Evolutionary conservation across 164 flowering plant species (phyloP).

Genomic region (Magnolia sinica): DNA sequence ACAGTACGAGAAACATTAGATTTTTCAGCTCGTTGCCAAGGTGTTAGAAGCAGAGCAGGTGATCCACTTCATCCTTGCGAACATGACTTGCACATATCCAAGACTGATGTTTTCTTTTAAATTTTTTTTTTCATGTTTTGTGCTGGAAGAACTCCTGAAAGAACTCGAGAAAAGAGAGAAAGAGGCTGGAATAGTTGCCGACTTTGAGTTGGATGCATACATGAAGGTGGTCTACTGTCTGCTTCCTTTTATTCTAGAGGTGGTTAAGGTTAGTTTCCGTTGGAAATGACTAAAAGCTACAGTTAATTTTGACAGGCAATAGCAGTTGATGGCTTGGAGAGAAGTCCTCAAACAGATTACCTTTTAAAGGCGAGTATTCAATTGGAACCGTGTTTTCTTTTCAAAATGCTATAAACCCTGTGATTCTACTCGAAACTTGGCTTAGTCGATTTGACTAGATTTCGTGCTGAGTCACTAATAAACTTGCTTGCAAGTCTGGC

Average conservation of each 20-base stretch:
- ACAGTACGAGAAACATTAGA: slow-evolving; percentile 66
- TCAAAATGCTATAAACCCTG: too few species aligned
- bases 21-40: slow-evolving; percentile 61
- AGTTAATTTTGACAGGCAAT: slow-evolving; percentile 37
- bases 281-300: not conserved
- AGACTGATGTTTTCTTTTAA: not conserved
- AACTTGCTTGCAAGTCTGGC: too few species aligned
- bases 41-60: slow-evolving; percentile 50
- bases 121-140: not conserved
- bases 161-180: slow-evolving; percentile 61
- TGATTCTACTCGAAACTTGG: too few species aligned
- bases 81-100: not conserved
- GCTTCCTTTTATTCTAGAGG: not conserved
- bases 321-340: slow-evolving; percentile 42
- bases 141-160: slow-evolving; percentile 40
- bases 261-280: not conserved
- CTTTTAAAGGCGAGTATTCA: slow-evolving; percentile 43
- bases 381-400: too few species aligned
- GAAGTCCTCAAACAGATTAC: slow-evolving; percentile 61
- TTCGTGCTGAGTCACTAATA: too few species aligned
- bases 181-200: slow-evolving; percentile 58
- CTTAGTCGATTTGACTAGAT: too few species aligned
- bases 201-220: slow-evolving; percentile 52
- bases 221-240: slow-evolving; percentile 52
- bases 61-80: not conserved